Conservation (phyloP, 108 stramenopile species). For the Mayamaea pseudoterrestris region DNA sequence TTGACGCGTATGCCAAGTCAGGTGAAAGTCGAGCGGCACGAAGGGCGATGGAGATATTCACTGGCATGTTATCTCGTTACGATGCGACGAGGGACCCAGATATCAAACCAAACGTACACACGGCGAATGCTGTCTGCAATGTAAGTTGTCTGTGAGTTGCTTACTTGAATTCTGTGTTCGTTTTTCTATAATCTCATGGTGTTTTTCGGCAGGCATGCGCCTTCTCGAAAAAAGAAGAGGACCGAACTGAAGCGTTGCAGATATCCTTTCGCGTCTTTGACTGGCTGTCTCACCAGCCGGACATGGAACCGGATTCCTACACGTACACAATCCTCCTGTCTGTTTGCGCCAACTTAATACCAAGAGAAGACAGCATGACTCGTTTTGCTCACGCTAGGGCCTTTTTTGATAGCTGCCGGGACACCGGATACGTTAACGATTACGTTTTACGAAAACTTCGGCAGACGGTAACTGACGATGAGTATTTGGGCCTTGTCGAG, state of each 20-base stretch:
- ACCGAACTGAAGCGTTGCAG: conserved; percentile 37
- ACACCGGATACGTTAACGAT: conserved; percentile 75
- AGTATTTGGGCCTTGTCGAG: conserved; percentile 55
- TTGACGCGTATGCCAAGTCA: conserved; percentile 50
- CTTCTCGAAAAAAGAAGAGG: conserved; percentile 38
- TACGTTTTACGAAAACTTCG: conserved; percentile 79
- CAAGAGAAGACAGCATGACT: conserved; percentile 36
- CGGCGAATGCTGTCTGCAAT: conserved; percentile 65
- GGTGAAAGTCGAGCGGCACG: conserved; percentile 40
- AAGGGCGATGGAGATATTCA: conserved; percentile 34
- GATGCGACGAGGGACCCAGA: conserved; percentile 37
- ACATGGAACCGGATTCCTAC: conserved; percentile 78
- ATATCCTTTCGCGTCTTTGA: conserved; percentile 83
- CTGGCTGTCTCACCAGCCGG: conserved; percentile 47
- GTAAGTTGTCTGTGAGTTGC: conserved; percentile 18
- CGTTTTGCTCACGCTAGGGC: conserved; percentile 51
- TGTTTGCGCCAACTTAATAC: conserved; percentile 74
- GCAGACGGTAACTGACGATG: conserved; percentile 58
- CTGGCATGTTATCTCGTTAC: conserved; percentile 31
- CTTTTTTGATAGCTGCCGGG: conserved; percentile 67
- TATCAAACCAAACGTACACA: conserved; percentile 51
- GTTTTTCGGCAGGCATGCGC: conserved; percentile 61
- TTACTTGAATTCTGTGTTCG: not conserved
- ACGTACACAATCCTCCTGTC: conserved; percentile 83
- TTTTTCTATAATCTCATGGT: not conserved